phyloP scores from a whole-genome alignment of 2,329 filamentous ascomycete genomes.

The Penicillium glabrum region DNA sequence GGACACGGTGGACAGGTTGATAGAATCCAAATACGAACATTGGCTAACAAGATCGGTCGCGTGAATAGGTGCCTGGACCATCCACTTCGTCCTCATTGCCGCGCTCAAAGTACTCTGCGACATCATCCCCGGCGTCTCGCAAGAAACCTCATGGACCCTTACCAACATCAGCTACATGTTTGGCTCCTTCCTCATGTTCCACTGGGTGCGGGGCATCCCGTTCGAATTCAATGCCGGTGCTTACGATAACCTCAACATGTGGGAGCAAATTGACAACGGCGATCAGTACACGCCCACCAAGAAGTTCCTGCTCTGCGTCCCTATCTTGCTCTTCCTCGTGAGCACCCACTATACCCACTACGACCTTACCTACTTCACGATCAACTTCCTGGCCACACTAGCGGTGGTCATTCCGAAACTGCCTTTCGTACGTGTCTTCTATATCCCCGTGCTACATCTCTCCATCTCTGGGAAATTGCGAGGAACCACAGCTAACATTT shows the following conservation, averaged over 20 bases:
- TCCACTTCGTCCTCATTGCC: slow-evolving; percentile 90
- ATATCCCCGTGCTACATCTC: background rate
- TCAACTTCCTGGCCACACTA: slow-evolving; percentile 92
- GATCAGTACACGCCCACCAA: slow-evolving; percentile 98
- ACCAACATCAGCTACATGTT: slow-evolving; percentile 99
- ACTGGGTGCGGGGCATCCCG: slow-evolving; percentile 94
- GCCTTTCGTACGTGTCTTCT: slow-evolving; percentile 71
- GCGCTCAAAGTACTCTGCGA: slow-evolving; percentile 95
- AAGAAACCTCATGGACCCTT: slow-evolving; percentile 97
- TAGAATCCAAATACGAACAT: background rate
- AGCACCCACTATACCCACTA: slow-evolving; percentile 99
- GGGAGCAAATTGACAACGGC: slow-evolving; percentile 99
- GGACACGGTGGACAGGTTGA: slow-evolving; percentile 9
- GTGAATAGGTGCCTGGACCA: slow-evolving; percentile 84
- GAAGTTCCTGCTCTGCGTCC: slow-evolving; percentile 94
- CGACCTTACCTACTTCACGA: slow-evolving; percentile 92
- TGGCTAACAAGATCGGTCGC: slow-evolving; percentile 17
- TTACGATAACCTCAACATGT: slow-evolving; percentile 99
- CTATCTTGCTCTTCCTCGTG: slow-evolving; percentile 88
- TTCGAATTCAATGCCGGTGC: slow-evolving; percentile 99
- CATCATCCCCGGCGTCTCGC: slow-evolving; percentile 91
- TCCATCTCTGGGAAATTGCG: background rate
- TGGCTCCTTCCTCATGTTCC: slow-evolving; percentile 98
- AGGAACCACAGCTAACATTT: slow-evolving; percentile 25
- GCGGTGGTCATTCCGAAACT: slow-evolving; percentile 95